Base-by-base conservation (phyloP, 495 filamentous ascomycete genomes). In the Penicillium arizonense region DNA sequence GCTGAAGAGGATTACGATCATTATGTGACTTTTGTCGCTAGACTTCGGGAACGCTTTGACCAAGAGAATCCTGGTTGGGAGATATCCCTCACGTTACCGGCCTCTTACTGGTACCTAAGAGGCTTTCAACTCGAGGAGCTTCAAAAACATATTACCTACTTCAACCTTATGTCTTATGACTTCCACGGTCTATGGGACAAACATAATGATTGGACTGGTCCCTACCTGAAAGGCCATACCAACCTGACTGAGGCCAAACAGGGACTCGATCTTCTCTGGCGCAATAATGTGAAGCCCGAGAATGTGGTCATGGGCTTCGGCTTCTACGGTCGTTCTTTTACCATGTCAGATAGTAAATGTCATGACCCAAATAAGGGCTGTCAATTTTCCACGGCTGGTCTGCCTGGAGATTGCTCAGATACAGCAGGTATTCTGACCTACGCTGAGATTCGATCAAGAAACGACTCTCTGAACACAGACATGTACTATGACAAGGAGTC, bases 101-200 rank as follows among this genome's bases (percentile, higher is more conserved):
- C 47, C 53, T 7, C 3, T 21, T 73, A 61, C 43, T 65, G 67
- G 65, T 78, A 79, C 51, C 54, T 81, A 6, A 64, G 62, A 40
- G 41, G 63, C 3, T 77, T 77, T 34, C 67, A 80, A 44, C 51
- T 70, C 26, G 65, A 60, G 33, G 62, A 45, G 0, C 62, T 81
- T 62, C 65, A 68, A 21, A 47, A 46, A 2, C 62, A 69, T 44
- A 61, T 79, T 8, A 73, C 81, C 48, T 80, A 59, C 18, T 76
- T 80, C 49, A 71, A 71, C 16, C 65, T 74, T 56, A 79, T 82
- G 77, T 57, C 67, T 6, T 80, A 79, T 44, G 61, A 72, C 55
- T 48, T 75, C 2, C 65, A 70, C 46, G 69, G 71, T 3, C 46
- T 40, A 11, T 74, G 47, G 52, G 52, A 59, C 28, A 7, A 12